Conservation (phyloP, 441 rosid genomes). For the Croton laevigatus region DNA sequence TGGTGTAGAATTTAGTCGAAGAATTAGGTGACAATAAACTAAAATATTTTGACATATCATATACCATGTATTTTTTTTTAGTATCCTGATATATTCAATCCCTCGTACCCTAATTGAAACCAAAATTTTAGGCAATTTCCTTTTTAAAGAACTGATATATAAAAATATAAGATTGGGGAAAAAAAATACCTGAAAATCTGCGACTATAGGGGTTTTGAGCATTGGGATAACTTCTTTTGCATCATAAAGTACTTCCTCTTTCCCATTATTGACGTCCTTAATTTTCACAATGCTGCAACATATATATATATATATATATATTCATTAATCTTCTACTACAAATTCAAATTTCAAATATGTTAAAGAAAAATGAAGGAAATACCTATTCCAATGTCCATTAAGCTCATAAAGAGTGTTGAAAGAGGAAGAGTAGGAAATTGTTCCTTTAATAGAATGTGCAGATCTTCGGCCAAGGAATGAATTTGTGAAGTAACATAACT, state of each 20-base stretch:
- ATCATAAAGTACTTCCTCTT: slow-evolving; percentile 45
- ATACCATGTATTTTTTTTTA: neutral
- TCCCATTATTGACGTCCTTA: slow-evolving; percentile 49
- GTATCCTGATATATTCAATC: no score
- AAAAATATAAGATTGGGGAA: neutral
- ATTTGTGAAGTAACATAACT: slow-evolving; percentile 36
- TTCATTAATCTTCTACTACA: no score
- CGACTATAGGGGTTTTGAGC: slow-evolving; percentile 52
- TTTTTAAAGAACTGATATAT: no score
- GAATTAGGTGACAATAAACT: no score
- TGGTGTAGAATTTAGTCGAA: no score
- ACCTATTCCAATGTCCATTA: slow-evolving; percentile 79
- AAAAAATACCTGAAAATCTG: slow-evolving; percentile 51
- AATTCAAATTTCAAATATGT: neutral
- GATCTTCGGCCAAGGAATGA: slow-evolving; percentile 43
- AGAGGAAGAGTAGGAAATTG: slow-evolving; percentile 47
- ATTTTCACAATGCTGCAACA: slow-evolving; percentile 53
- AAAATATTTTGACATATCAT: no score
- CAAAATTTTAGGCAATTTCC: no score
- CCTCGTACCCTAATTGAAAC: no score
- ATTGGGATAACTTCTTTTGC: slow-evolving; percentile 50
- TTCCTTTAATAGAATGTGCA: slow-evolving; percentile 53
- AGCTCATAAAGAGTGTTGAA: slow-evolving; percentile 42
- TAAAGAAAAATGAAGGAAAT: neutral
- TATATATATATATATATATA: no score